Evolutionary conservation across 1,284 basidiomycete species (phyloP).

Genomic region (Schizophyllum amplum): DNA sequence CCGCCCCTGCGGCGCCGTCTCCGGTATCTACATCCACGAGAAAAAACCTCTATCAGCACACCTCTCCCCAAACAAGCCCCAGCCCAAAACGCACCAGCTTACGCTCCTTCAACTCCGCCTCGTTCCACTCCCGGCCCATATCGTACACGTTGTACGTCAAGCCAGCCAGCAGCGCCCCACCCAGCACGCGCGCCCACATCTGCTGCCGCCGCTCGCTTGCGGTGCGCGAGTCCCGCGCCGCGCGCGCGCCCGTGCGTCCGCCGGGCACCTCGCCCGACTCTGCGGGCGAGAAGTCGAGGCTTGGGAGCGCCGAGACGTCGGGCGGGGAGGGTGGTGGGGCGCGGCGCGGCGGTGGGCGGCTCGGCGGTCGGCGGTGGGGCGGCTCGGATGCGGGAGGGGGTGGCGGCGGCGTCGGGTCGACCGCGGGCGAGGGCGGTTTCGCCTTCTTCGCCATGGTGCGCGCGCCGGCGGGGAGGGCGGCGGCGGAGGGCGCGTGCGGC

Average conservation of each 20-base stretch:
- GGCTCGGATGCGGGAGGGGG: slow-evolving; percentile 10
- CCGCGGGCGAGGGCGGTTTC: slow-evolving; percentile 10
- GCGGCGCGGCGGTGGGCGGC: neutral
- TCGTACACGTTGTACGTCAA: slow-evolving; percentile 37
- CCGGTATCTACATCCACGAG: slow-evolving; percentile 33
- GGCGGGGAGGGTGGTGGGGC: too few species aligned
- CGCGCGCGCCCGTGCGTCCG: slow-evolving; percentile 60
- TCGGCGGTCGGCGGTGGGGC: neutral
- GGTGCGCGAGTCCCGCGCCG: slow-evolving; percentile 62
- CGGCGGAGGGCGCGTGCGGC: too few species aligned
- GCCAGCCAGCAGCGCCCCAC: slow-evolving; percentile 38
- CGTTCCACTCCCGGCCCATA: slow-evolving; percentile 57
- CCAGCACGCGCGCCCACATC: slow-evolving; percentile 45
- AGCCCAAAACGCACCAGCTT: too few species aligned
- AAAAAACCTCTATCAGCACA: slow-evolving; percentile 7
- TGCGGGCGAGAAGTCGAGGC: slow-evolving; percentile 49
- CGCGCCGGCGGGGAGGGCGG: too few species aligned
- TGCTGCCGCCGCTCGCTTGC: slow-evolving; percentile 60
- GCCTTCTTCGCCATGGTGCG: too few species aligned
- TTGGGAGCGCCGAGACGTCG: slow-evolving; percentile 26
- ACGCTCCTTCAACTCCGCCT: slow-evolving; percentile 41
- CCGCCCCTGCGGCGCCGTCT: slow-evolving; percentile 48
- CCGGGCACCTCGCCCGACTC: slow-evolving; percentile 25
- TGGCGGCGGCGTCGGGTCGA: slow-evolving; percentile 6
- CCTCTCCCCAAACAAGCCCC: slow-evolving; percentile 22